Conservation (phyloP, 2,329 filamentous ascomycete species). For the Botrytis fabae region DNA sequence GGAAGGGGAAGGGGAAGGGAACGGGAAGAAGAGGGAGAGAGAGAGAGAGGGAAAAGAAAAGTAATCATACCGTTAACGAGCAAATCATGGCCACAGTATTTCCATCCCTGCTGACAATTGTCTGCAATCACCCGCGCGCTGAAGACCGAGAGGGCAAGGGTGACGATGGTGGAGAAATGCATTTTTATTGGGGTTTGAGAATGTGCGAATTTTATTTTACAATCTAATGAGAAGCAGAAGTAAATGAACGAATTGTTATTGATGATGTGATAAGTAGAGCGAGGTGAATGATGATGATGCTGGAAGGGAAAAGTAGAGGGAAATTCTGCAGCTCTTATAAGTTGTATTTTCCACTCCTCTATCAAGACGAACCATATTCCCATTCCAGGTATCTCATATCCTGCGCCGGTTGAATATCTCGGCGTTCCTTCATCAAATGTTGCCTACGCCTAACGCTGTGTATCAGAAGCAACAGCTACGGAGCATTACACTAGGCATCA, state of each 20-base stretch:
- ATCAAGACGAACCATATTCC: not conserved
- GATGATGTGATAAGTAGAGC: not conserved
- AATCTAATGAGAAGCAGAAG: not conserved
- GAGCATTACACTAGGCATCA: too few relatives aligned
- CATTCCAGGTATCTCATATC: not conserved
- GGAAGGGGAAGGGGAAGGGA: not conserved
- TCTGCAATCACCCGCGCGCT: not conserved
- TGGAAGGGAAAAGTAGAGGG: not conserved
- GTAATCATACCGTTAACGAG: not conserved
- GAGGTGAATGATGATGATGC: not conserved
- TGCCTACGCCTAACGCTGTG: not conserved
- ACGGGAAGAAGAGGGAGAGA: not conserved
- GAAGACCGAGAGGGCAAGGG: not conserved
- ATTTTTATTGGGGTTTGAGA: not conserved
- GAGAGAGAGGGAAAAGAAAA: not conserved
- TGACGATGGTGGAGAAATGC: not conserved
- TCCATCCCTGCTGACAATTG: accelerated
- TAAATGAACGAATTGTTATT: not conserved
- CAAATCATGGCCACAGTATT: not conserved
- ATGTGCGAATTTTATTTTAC: not conserved
- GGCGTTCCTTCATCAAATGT: not conserved
- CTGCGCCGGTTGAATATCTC: not conserved
- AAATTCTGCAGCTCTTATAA: not conserved
- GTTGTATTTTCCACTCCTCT: not conserved
- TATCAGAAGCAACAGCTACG: not conserved